Evolutionary conservation across 2,329 filamentous ascomycete genomes (phyloP), one percentile per base, ranked within the genome.

Genomic region (Exophiala dermatitidis): DNA sequence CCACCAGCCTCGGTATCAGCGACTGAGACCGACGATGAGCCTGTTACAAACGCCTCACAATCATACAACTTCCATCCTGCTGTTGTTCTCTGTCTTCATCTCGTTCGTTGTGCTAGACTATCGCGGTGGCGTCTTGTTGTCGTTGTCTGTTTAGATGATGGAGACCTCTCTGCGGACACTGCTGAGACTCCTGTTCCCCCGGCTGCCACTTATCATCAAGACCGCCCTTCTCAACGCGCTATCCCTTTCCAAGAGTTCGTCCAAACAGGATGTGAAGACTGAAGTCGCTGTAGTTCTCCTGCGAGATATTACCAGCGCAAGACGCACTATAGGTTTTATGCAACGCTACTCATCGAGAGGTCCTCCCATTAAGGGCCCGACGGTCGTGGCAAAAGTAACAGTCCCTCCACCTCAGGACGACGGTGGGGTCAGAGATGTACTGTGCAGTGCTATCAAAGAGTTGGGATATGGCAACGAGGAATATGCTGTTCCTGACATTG

Each of bases 301-400:
- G n/a, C 84, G 88, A 19, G 79, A 79, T 0, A 74, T 89, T 50
- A 67, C 88, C 48, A 66, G 68, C 9, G 70, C 73, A 2, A 68
- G 70, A 1, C 71, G 69, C 10, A 74, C 81, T 29, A 70, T 94
- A 28, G 73, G 77, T 0, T 77, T 81, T 56, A 71, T 79, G 4
- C 91, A 96, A 69, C 73, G 71, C 40, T 62, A 80, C n/a, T 79
- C 80, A 1, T 71, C 79, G 42, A 80, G 75, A 53, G 85, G 86
- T 50, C 78, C 78, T 0, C 82, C 81, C 0, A 74, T 94, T 65
- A 90, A 88, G 66, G 89, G 89, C 2, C 80, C 79, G 42, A 82
- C 93, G 60, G 96, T 90, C 90, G 77, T 95, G 28, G 84, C 83
- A 63, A 85, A 81, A 50, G 83, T 86, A 40, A 79, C 77, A 0